Evolutionary conservation across 257 asterid species (phyloP).

Genomic region (Parsonsia alboflavescens): DNA sequence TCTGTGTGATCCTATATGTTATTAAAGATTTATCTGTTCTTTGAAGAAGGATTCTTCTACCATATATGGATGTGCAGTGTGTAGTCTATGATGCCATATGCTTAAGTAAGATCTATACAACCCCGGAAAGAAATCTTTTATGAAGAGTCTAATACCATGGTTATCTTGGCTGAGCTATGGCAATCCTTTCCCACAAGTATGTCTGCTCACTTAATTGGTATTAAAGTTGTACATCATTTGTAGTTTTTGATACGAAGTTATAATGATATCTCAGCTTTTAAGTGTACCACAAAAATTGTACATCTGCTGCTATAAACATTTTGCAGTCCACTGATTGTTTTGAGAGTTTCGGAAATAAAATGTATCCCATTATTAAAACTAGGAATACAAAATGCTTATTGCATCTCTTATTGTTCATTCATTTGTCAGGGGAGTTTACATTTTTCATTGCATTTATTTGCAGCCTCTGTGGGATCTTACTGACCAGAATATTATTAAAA

Average conservation of each 20-base stretch:
- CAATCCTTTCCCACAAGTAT: not conserved
- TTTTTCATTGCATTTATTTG: too few species aligned
- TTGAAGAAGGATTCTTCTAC: not conserved
- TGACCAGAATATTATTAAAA: not conserved
- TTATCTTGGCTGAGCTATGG: not conserved
- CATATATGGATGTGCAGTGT: not conserved
- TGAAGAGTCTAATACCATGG: not conserved
- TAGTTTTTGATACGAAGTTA: not conserved
- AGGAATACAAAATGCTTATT: too few species aligned
- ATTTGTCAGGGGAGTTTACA: too few species aligned
- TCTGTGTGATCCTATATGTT: not conserved
- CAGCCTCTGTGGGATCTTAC: too few species aligned
- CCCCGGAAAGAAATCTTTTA: not conserved
- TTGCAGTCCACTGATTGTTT: not conserved
- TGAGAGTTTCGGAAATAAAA: too few species aligned
- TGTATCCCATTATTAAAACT: too few species aligned
- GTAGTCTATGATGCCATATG: not conserved
- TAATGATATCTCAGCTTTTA: not conserved
- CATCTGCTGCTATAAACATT: not conserved
- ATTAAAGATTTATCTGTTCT: not conserved
- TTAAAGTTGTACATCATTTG: not conserved
- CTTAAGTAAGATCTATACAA: not conserved
- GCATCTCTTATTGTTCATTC: too few species aligned
- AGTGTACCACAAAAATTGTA: not conserved
- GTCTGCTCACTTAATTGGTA: not conserved